Percentiles rank a stretch among this genome's conserved stretches.
Conservation (phyloP, 2,329 filamentous ascomycete species). For the Trichophyton verrucosum region DNA sequence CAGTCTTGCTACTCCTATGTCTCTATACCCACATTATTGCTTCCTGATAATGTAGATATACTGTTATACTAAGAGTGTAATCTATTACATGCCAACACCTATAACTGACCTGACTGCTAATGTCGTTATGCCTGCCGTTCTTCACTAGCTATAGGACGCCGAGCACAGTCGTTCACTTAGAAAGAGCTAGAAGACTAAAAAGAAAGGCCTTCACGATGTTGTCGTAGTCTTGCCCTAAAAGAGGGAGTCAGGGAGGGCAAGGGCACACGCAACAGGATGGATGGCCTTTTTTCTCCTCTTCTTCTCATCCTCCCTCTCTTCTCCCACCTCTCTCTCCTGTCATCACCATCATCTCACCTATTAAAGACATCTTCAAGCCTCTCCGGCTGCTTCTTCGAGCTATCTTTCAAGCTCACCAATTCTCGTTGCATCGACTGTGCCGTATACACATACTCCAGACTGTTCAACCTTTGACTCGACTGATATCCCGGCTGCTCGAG, state of each 20-base stretch:
- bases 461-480: neutral
- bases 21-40: too few species aligned
- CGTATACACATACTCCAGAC: neutral
- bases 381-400: neutral
- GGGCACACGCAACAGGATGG: slow-evolving; percentile 3
- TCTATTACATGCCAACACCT: too few species aligned
- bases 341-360: neutral
- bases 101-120: too few species aligned
- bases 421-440: neutral
- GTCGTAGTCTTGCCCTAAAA: neutral
- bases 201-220: neutral
- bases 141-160: neutral
- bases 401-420: neutral
- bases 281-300: neutral
- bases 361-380: neutral
- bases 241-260: neutral
- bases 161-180: neutral
- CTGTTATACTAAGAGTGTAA: too few species aligned
- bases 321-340: neutral
- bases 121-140: neutral
- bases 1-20: too few species aligned
- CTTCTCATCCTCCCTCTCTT: neutral
- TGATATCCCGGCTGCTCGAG: neutral
- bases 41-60: too few species aligned
- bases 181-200: neutral